phyloP scores from a whole-genome alignment of 1,284 basidiomycete species.

The Binderoboletus segoi region DNA sequence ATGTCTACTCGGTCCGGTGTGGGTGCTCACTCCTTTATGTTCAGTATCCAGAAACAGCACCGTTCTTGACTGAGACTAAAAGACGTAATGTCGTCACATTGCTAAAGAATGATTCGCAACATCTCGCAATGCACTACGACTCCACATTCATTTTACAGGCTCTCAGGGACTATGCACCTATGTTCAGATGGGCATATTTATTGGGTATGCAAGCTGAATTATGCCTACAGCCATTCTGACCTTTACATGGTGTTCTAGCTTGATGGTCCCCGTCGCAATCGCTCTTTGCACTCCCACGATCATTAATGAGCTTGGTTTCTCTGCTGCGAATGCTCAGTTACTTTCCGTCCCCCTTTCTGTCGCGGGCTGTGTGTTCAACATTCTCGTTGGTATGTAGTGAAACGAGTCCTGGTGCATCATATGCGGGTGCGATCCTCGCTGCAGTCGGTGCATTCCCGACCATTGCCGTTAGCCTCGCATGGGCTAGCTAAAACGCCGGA shows the following conservation, averaged over 20 bases:
- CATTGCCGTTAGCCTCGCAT: background rate
- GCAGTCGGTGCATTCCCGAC: background rate
- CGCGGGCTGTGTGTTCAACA: background rate
- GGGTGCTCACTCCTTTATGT: too few species aligned
- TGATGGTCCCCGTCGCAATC: background rate
- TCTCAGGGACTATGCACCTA: background rate
- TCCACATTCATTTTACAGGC: background rate
- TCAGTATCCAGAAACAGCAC: background rate
- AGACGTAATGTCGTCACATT: background rate
- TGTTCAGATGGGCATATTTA: background rate
- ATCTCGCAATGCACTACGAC: background rate
- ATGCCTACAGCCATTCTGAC: background rate
- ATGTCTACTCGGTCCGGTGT: background rate
- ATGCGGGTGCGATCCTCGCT: background rate
- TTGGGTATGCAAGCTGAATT: background rate
- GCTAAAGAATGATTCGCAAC: background rate
- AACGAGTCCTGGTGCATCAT: background rate
- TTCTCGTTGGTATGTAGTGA: background rate
- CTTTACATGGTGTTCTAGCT: background rate
- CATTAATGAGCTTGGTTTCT: conserved; percentile 1
- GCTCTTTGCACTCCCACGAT: background rate
- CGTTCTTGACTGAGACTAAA: background rate
- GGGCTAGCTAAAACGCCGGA: background rate
- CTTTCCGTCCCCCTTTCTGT: background rate
- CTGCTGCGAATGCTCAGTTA: background rate